phyloP scores from a whole-genome alignment of 2,329 filamentous ascomycete species.

The Stachybotrys chartarum region DNA sequence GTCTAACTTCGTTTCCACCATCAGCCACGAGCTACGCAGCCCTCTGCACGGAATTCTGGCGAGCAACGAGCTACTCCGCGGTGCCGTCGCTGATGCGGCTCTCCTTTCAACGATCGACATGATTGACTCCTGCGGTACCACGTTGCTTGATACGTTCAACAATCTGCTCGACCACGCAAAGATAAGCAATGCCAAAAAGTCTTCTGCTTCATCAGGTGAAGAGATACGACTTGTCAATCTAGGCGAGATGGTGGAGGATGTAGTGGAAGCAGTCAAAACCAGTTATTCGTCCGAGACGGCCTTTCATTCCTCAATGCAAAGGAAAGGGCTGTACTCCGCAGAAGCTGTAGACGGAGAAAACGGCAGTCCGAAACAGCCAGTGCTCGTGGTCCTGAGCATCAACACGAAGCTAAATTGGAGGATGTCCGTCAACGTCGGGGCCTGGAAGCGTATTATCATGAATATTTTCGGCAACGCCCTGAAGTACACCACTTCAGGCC shows the following conservation, averaged over 20 bases:
- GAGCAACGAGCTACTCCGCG: neutral
- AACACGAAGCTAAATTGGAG: neutral
- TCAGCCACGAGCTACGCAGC: neutral
- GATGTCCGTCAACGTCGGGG: slow-evolving; percentile 33
- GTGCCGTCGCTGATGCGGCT: neutral
- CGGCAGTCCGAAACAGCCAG: neutral
- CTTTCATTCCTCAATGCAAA: neutral
- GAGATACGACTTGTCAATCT: neutral
- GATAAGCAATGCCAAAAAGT: neutral
- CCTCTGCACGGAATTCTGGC: neutral
- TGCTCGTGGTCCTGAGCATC: neutral
- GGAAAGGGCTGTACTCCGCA: neutral
- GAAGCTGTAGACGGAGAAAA: neutral
- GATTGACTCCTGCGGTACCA: neutral
- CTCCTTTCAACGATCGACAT: neutral
- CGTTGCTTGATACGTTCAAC: neutral
- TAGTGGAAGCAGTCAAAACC: neutral
- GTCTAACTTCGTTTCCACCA: neutral
- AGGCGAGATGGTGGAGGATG: neutral
- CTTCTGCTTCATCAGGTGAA: neutral
- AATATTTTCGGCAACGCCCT: neutral
- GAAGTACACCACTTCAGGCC: neutral
- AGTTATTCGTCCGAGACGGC: neutral
- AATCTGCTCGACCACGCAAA: neutral
- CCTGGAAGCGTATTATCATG: slow-evolving; percentile 39